Evolutionary conservation across 352 stramenopile genomes (phyloP), one percentile per base, ranked within the genome.

Genomic region (Globisporangium barbulae): DNA sequence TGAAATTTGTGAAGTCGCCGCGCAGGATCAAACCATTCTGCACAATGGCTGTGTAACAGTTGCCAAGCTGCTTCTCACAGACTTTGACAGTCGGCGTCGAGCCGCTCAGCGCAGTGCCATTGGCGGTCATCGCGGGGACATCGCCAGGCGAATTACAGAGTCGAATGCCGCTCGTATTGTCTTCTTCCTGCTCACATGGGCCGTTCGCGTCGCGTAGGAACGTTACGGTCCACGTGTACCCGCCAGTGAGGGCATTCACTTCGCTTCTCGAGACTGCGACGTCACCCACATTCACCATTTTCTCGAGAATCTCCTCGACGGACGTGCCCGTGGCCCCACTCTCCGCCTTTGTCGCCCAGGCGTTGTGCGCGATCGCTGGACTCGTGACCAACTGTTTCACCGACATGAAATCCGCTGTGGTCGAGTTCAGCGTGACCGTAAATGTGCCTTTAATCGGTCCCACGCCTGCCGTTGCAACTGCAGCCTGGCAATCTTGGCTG

Each of bases 241-340:
- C 95, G 33, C 96, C 97, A 53, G 95, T 98, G 5, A 74, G 61
- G 2, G 50, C 21, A 65, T 98, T 88, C 17, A 98, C 93, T 2
- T 61, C 65, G 65, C 85, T 93, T 65, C 96, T 73, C 7, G 86
- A 91, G 0, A 99, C 96, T 2, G 72, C 66, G 2, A 99, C 91
- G 64, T 98, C 93, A 2, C 97, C 97, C 50, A 99, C 65, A 64
- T 98, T 98, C 6, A 69, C 41, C 80, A 99, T 97, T 2, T 58
- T 73, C 72, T 99, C 92, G 1, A 99, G 78, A 57, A 98, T 98
- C 68, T 99, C 95, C 73, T 99, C 91, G 4, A 99, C 59, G 6
- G 91, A 98, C 0, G 89, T 96, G 0, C 95, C 96, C 19, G 93
- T 90, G 22, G 90, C 85, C 6, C 90, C 90, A 62, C 90, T 98